Evolutionary conservation across 2,329 filamentous ascomycete genomes (phyloP).

Genomic region (Fusarium incarnatum): DNA sequence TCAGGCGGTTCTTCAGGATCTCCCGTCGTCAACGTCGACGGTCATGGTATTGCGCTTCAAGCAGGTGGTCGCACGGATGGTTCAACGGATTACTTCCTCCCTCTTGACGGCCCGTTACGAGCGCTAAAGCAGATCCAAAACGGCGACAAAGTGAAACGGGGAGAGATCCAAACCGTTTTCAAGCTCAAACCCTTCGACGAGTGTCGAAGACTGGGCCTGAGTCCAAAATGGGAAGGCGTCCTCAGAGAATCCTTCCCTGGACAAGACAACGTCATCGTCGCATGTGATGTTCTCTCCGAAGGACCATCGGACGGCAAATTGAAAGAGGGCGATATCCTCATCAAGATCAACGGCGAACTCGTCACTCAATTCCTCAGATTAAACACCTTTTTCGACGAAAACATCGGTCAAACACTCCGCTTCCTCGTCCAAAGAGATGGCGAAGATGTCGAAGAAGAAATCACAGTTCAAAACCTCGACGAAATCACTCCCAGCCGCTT

Average conservation of each 20-base stretch:
- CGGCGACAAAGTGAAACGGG: conserved; percentile 79
- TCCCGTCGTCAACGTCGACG: conserved; percentile 96
- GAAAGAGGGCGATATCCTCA: conserved; percentile 92
- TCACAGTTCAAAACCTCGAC: conserved; percentile 89
- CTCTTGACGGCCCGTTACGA: conserved; percentile 87
- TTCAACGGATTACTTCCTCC: conserved; percentile 96
- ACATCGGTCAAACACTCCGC: conserved; percentile 79
- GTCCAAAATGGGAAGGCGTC: conserved; percentile 84
- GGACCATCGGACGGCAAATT: conserved; percentile 83
- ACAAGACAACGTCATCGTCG: conserved; percentile 96
- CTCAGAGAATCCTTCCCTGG: conserved; percentile 86
- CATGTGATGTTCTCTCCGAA: conserved; percentile 90
- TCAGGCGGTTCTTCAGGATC: conserved; percentile 96
- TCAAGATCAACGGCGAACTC: conserved; percentile 93
- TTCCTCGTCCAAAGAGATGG: conserved; percentile 90
- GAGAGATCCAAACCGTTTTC: conserved; percentile 97
- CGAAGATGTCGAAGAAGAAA: conserved; percentile 83
- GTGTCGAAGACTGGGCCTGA: conserved; percentile 88
- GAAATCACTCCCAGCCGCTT: conserved; percentile 95
- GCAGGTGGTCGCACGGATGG: conserved; percentile 94
- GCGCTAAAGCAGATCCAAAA: conserved; percentile 87
- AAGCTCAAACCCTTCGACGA: conserved; percentile 97
- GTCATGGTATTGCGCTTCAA: conserved; percentile 81
- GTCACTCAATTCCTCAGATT: conserved; percentile 92
- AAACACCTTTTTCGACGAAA: conserved; percentile 88